phyloP scores from a whole-genome alignment of 805 yeast species.

The Osmozyma mogii region DNA sequence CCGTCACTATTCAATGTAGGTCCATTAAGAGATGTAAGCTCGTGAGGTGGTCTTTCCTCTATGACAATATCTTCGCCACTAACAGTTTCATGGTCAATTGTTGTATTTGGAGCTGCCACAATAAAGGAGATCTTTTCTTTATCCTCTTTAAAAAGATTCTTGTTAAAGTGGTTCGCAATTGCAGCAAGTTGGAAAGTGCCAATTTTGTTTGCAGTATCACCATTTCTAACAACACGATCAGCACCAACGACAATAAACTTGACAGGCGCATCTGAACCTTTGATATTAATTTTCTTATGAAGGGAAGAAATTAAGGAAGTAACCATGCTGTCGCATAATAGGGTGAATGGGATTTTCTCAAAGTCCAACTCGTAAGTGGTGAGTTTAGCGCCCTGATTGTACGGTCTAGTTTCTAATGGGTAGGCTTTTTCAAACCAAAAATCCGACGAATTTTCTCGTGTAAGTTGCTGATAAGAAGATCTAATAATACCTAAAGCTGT shows the following conservation, averaged over 20 bases:
- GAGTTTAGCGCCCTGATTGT: conserved; percentile 90
- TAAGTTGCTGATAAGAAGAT: conserved; percentile 45
- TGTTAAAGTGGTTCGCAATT: conserved; percentile 47
- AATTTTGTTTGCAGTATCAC: conserved; percentile 94
- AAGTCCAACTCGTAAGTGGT: conserved; percentile 86
- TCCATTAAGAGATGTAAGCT: conserved; percentile 72
- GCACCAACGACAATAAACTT: conserved; percentile 91
- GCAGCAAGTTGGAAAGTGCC: conserved; percentile 88
- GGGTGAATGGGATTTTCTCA: conserved; percentile 80
- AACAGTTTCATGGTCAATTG: conserved; percentile 63
- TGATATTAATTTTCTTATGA: conserved; percentile 20
- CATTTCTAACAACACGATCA: conserved; percentile 86
- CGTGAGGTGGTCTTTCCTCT: conserved; percentile 80
- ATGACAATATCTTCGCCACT: conserved; percentile 73
- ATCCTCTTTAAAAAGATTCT: conserved; percentile 2
- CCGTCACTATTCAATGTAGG: conserved; percentile 21
- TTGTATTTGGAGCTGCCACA: conserved; percentile 93
- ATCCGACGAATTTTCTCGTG: conserved; percentile 20
- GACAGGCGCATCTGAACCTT: conserved; percentile 48
- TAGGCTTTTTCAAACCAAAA: conserved; percentile 63
- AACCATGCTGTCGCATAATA: conserved; percentile 89
- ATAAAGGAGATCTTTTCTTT: conserved; percentile 63
- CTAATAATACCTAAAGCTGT: conserved; percentile 92
- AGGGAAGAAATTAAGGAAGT: conserved; percentile 57
- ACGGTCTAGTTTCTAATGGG: conserved; percentile 92